A percentile compares a stretch with the other conserved stretches of the same genome.
These are phyloP conservation scores for Chondrus crispus DNA, from an alignment of 23 red algal species.

Conservation along the genomic window DNA sequence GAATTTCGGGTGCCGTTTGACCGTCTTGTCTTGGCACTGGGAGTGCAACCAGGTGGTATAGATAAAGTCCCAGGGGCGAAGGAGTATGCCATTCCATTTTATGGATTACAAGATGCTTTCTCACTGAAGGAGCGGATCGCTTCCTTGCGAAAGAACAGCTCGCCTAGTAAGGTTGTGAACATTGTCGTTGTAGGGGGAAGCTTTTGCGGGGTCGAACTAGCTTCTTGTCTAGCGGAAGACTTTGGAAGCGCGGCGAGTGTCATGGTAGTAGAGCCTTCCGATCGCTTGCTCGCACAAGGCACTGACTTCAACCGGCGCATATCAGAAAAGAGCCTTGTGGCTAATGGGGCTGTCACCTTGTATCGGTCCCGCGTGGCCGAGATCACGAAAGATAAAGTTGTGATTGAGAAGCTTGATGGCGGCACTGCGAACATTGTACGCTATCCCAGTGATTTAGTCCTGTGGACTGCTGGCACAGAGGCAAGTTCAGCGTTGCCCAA, in stretches of 20 bases:
- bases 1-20: slow-evolving; percentile 68
- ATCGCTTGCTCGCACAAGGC: slow-evolving; percentile 38
- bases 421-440: background rate
- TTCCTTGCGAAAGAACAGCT: background rate
- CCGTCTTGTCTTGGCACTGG: slow-evolving; percentile 75
- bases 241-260: slow-evolving; percentile 60
- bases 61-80: slow-evolving; percentile 63
- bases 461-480: slow-evolving; percentile 90
- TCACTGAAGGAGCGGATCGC: slow-evolving; percentile 43
- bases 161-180: slow-evolving; percentile 28
- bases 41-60: slow-evolving; percentile 25
- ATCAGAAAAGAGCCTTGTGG: slow-evolving; percentile 21
- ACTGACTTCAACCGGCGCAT: slow-evolving; percentile 57
- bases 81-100: slow-evolving; percentile 75
- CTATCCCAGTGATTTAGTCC: slow-evolving; percentile 74
- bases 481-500: slow-evolving; percentile 33
- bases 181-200: slow-evolving; percentile 85
- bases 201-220: slow-evolving; percentile 88
- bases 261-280: slow-evolving; percentile 66
- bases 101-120: slow-evolving; percentile 50
- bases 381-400: slow-evolving; percentile 35
- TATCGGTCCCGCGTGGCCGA: slow-evolving; percentile 44
- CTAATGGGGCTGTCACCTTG: slow-evolving; percentile 40
- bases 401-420: background rate
- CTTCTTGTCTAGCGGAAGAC: slow-evolving; percentile 80